Conservation (phyloP, 352 stramenopile species). For the Phytophthora tentaculata region DNA sequence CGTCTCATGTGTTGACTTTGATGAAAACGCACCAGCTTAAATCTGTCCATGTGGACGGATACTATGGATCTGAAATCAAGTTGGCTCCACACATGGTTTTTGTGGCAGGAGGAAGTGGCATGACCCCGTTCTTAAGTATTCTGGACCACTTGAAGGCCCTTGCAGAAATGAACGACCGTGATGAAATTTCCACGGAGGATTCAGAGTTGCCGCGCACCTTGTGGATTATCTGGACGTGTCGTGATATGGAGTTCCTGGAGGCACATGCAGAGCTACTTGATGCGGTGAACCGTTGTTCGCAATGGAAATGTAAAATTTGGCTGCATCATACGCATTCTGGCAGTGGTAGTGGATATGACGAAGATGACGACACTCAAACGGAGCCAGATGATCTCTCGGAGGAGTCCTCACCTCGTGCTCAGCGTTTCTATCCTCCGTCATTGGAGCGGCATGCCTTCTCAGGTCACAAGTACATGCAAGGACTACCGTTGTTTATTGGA, state of each 20-base stretch:
- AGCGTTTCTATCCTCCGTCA: slow-evolving; percentile 45
- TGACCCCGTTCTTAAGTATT: slow-evolving; percentile 76
- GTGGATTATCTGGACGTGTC: slow-evolving; percentile 64
- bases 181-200: slow-evolving; percentile 23
- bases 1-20: slow-evolving; percentile 49
- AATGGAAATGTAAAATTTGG: slow-evolving; percentile 59
- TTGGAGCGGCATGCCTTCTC: slow-evolving; percentile 41
- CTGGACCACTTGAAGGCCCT: slow-evolving; percentile 59
- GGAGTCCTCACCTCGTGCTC: slow-evolving; percentile 34
- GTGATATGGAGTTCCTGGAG: slow-evolving; percentile 53
- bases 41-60: slow-evolving; percentile 68
- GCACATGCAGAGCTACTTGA: slow-evolving; percentile 51
- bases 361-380: slow-evolving; percentile 41
- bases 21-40: slow-evolving; percentile 50
- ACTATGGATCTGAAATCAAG: slow-evolving; percentile 67
- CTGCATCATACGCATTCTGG: slow-evolving; percentile 48
- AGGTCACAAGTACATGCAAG: slow-evolving; percentile 38
- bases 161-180: slow-evolving; percentile 24
- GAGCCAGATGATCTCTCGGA: slow-evolving; percentile 42
- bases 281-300: slow-evolving; percentile 43
- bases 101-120: slow-evolving; percentile 69
- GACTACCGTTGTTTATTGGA: slow-evolving; percentile 45
- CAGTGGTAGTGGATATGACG: slow-evolving; percentile 19
- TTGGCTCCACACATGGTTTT: slow-evolving; percentile 68
- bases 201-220: slow-evolving; percentile 45